Conservation (phyloP, 2,329 filamentous ascomycete genomes). For the Hortaea sp. region DNA sequence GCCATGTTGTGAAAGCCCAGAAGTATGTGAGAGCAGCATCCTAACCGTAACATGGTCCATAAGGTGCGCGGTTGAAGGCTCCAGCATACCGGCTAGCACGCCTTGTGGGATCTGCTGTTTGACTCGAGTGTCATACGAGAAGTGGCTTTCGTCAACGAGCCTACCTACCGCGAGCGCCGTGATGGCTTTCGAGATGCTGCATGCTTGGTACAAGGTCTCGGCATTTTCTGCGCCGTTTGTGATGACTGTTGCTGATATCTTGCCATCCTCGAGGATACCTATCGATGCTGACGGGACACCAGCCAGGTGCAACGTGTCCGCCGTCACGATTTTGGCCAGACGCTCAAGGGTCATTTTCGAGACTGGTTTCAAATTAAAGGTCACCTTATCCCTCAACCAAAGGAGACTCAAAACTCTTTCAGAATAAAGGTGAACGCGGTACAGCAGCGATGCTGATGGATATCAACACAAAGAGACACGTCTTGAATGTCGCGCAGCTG, state of each 20-base stretch:
- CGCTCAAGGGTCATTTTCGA: too few species aligned
- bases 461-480: too few species aligned
- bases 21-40: slow-evolving; percentile 16
- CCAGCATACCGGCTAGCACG: slow-evolving; percentile 5
- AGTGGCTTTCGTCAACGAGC: slow-evolving; percentile 12
- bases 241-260: slow-evolving; percentile 8
- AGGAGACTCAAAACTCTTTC: too few species aligned
- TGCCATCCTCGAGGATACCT: slow-evolving; percentile 11
- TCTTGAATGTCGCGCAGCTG: too few species aligned
- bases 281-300: slow-evolving; percentile 14
- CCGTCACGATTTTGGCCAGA: not conserved
- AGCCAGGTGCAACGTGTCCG: not conserved
- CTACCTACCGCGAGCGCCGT: slow-evolving; percentile 13
- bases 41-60: slow-evolving; percentile 15
- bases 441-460: too few species aligned
- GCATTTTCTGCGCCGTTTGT: slow-evolving; percentile 11
- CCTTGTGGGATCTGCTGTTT: slow-evolving; percentile 7
- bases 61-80: slow-evolving; percentile 8
- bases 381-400: too few species aligned
- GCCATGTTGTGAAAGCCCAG: slow-evolving; percentile 15
- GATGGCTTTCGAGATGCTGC: slow-evolving; percentile 20
- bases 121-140: slow-evolving; percentile 12
- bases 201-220: slow-evolving; percentile 17
- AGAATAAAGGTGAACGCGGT: too few species aligned
- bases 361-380: too few species aligned